Evolutionary conservation across 2,329 filamentous ascomycete species (phyloP).

Genomic region (Zymoseptoria passerinii): DNA sequence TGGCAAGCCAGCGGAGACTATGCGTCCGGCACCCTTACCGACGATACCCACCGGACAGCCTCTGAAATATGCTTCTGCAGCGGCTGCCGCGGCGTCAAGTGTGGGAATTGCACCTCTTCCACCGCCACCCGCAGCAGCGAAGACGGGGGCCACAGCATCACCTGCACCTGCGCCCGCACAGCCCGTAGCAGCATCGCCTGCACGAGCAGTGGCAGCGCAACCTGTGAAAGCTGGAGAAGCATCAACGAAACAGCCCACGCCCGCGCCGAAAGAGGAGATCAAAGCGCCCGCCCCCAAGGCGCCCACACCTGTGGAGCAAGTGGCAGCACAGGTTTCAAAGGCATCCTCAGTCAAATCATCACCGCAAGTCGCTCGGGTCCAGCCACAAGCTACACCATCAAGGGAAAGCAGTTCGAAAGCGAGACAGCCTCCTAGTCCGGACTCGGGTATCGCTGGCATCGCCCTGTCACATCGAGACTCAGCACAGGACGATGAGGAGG

Average conservation of each 20-base stretch:
- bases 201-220: slow-evolving; percentile 26
- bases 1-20: slow-evolving; percentile 52
- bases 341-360: slow-evolving; percentile 22
- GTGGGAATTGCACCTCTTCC: slow-evolving; percentile 90
- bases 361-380: slow-evolving; percentile 33
- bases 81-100: slow-evolving; percentile 81
- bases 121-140: slow-evolving; percentile 65
- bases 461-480: slow-evolving; percentile 46
- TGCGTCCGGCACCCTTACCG: slow-evolving; percentile 90
- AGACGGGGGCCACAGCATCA: slow-evolving; percentile 51
- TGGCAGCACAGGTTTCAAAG: slow-evolving; percentile 13
- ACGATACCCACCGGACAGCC: slow-evolving; percentile 79
- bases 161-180: slow-evolving; percentile 34
- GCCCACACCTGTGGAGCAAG: slow-evolving; percentile 4
- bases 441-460: slow-evolving; percentile 28
- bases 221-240: slow-evolving; percentile 21
- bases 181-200: slow-evolving; percentile 35
- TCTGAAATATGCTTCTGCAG: slow-evolving; percentile 93
- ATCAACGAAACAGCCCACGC: slow-evolving; percentile 21
- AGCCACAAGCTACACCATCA: slow-evolving; percentile 22
- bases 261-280: slow-evolving; percentile 22
- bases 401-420: slow-evolving; percentile 12
- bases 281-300: slow-evolving; percentile 16
- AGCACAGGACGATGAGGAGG: slow-evolving; percentile 39
- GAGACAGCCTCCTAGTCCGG: slow-evolving; percentile 27